These are phyloP conservation scores for Chamaecyparis obtusa DNA, from an alignment of 75 land plant genomes.

Conservation along the genomic window DNA sequence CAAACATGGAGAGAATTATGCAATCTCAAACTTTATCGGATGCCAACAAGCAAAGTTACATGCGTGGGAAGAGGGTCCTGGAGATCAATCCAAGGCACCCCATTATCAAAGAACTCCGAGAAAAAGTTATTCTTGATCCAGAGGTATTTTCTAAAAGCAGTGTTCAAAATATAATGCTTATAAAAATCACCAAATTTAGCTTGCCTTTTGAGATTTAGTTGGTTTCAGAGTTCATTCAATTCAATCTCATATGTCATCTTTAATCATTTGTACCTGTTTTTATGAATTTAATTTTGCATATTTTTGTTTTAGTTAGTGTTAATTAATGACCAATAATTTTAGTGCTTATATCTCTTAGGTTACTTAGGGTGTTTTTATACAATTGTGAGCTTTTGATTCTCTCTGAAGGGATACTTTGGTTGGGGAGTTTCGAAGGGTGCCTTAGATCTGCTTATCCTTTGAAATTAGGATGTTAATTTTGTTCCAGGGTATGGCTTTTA, in stretches of 20 bases:
- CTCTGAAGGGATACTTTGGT: too few species aligned
- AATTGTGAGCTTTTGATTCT: too few species aligned
- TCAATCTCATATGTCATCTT: not conserved
- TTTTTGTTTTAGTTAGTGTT: not conserved
- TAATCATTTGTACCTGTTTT: not conserved
- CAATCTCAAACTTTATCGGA: constrained; percentile 86
- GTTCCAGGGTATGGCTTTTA: too few species aligned
- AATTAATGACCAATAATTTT: not conserved
- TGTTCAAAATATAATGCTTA: not conserved
- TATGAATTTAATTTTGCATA: not conserved
- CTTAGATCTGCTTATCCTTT: too few species aligned
- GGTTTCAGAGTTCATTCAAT: not conserved
- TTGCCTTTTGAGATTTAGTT: not conserved
- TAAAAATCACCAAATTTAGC: not conserved
- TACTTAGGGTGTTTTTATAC: too few species aligned
- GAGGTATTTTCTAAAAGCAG: constrained; percentile 44
- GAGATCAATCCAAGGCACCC: constrained; percentile 98
- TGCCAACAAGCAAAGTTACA: constrained; percentile 77
- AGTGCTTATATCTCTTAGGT: too few species aligned
- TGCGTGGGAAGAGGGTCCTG: constrained; percentile 95
- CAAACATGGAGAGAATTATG: constrained; percentile 99
- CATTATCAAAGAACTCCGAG: constrained; percentile 84
- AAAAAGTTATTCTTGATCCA: constrained; percentile 56
- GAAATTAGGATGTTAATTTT: too few species aligned
- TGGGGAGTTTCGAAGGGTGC: too few species aligned